phyloP scores from a whole-genome alignment of 169 alveolate genomes.

The Plasmodium vivax region DNA sequence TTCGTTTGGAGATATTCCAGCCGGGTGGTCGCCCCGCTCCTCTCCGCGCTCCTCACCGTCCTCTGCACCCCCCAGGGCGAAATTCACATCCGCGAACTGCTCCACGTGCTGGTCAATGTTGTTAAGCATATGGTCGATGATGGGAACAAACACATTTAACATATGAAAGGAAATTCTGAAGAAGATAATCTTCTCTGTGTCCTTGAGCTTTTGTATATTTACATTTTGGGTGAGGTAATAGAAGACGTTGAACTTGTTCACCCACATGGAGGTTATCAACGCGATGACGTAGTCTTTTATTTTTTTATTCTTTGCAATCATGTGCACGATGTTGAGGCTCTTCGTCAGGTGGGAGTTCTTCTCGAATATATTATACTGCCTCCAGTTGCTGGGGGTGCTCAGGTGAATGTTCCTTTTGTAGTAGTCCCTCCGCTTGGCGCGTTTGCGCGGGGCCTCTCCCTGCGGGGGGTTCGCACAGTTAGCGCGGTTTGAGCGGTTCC shows the following conservation, averaged over 20 bases:
- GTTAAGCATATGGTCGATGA: conserved; percentile 25
- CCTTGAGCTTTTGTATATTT: conserved; percentile 20
- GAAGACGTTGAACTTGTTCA: conserved; percentile 57
- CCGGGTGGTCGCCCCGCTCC: no score
- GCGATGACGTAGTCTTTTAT: conserved; percentile 36
- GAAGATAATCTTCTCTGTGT: conserved; percentile 59
- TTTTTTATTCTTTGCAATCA: conserved; percentile 61
- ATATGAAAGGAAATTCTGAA: conserved; percentile 50
- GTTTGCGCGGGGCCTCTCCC: not conserved
- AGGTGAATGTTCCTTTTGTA: conserved; percentile 39
- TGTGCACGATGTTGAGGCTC: conserved; percentile 42
- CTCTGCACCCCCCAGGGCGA: not conserved
- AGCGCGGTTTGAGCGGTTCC: not conserved
- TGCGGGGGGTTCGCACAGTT: no score
- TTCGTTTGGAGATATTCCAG: not conserved
- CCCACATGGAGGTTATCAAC: conserved; percentile 49
- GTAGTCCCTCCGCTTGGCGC: not conserved
- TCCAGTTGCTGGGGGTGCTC: conserved; percentile 3
- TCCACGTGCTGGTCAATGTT: conserved; percentile 56
- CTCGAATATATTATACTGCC: conserved; percentile 55
- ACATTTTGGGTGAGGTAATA: conserved; percentile 66
- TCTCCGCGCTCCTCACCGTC: not conserved
- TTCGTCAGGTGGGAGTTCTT: conserved; percentile 19
- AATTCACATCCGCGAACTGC: conserved; percentile 2
- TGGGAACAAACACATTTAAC: conserved; percentile 65